Percentiles rank a stretch among this genome's conserved stretches.
Evolutionary conservation across 1,284 basidiomycete genomes (phyloP).

Genomic region (Phylloboletellus chloephorus): DNA sequence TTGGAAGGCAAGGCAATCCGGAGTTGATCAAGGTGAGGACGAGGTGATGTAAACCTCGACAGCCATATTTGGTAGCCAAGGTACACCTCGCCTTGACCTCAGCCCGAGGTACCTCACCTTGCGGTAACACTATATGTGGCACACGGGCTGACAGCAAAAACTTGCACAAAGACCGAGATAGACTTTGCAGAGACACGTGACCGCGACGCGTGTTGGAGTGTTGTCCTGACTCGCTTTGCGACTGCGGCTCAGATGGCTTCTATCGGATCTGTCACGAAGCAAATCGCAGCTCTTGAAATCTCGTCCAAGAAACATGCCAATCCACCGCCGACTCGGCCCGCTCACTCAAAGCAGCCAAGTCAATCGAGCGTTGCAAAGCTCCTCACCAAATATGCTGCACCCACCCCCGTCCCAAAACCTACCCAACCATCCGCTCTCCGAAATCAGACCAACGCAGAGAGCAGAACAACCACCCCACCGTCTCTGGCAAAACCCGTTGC

Average conservation of each 20-base stretch:
- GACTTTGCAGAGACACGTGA: too few relatives aligned
- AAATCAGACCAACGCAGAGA: conserved; percentile 32
- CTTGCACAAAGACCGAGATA: too few relatives aligned
- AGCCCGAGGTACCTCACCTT: too few relatives aligned
- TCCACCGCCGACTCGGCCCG: conserved; percentile 29
- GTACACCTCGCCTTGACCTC: too few relatives aligned
- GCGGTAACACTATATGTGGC: too few relatives aligned
- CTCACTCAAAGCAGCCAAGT: conserved; percentile 49
- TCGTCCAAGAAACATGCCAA: conserved; percentile 39
- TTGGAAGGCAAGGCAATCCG: too few relatives aligned
- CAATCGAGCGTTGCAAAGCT: conserved; percentile 59
- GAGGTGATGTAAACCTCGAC: too few relatives aligned
- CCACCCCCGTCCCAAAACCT: conserved; percentile 40
- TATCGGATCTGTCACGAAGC: conserved; percentile 41
- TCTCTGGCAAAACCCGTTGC: conserved; percentile 16
- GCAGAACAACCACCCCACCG: conserved; percentile 24
- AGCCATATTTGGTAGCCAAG: too few relatives aligned
- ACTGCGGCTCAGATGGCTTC: conserved; percentile 37
- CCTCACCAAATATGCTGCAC: conserved; percentile 60
- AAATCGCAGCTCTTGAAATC: conserved; percentile 47
- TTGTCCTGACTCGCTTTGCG: too few relatives aligned
- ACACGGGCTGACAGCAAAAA: too few relatives aligned
- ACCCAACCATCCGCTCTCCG: conserved; percentile 37
- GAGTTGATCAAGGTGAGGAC: too few relatives aligned
- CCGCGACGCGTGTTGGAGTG: conserved; percentile 2